Evolutionary conservation across 768 basidiomycete species (phyloP).

Genomic region (Chlorophyllum brunneum): DNA sequence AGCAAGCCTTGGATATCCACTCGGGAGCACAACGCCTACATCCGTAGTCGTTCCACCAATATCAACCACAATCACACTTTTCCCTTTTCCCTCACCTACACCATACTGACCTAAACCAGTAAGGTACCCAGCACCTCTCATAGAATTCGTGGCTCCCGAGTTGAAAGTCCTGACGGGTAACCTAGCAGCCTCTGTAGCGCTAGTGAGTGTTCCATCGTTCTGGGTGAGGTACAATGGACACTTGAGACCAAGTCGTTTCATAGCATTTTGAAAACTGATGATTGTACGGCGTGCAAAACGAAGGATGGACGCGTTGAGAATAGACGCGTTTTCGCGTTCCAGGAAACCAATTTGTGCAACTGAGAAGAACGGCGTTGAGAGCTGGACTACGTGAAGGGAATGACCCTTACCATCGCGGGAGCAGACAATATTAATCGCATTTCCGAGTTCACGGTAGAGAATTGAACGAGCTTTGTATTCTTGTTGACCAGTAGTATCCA

Average conservation of each 20-base stretch:
- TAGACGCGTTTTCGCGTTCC: conserved; percentile 65
- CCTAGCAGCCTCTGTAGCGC: conserved; percentile 42
- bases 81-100: conserved; percentile 16
- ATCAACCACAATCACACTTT: conserved; percentile 51
- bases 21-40: conserved; percentile 55
- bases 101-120: conserved; percentile 29
- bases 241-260: conserved; percentile 39
- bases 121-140: conserved; percentile 64
- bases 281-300: conserved; percentile 56
- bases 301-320: conserved; percentile 63
- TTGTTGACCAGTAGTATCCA: conserved; percentile 27
- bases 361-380: conserved; percentile 10
- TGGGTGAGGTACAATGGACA: conserved; percentile 57
- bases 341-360: conserved; percentile 58
- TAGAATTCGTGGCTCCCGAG: conserved; percentile 64
- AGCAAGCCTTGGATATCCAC: conserved; percentile 60
- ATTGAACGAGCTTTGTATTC: conserved; percentile 30
- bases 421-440: conserved; percentile 43
- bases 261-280: conserved; percentile 47
- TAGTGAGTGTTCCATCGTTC: conserved; percentile 55
- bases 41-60: conserved; percentile 67
- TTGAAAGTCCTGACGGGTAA: conserved; percentile 64
- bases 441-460: conserved; percentile 28
- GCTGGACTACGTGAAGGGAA: neutral
- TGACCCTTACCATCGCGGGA: conserved; percentile 38